Percentiles rank a stretch among this genome's conserved stretches.
Conservation (phyloP, 2,329 filamentous ascomycete genomes). For the Knufia fluminis region DNA sequence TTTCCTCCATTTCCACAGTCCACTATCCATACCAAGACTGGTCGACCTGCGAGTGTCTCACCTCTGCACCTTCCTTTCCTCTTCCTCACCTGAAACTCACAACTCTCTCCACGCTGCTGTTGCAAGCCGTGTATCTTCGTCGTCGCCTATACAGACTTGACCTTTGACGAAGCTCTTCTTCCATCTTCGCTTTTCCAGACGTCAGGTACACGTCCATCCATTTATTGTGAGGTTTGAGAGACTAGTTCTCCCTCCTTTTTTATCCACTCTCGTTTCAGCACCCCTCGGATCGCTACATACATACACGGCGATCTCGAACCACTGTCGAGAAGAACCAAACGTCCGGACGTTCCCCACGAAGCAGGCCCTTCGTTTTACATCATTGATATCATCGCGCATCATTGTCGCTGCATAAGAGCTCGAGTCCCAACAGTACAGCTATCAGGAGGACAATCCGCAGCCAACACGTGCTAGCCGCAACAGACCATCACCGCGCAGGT, state of each 20-base stretch:
- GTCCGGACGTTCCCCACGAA: conserved; percentile 23
- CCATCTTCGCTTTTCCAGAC: conserved; percentile 17
- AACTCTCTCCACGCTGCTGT: conserved; percentile 6
- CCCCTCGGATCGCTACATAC: conserved; percentile 18
- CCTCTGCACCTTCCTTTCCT: conserved; percentile 1
- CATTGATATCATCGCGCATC: conserved; percentile 14
- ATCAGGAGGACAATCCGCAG: neutral
- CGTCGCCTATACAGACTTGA: neutral
- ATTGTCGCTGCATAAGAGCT: neutral
- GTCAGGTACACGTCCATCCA: conserved; percentile 16
- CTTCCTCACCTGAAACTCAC: neutral
- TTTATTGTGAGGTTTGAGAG: conserved; percentile 14
- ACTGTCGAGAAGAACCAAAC: conserved; percentile 14
- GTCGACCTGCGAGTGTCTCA: conserved; percentile 6
- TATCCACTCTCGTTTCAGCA: conserved; percentile 25
- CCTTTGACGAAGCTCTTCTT: conserved; percentile 9
- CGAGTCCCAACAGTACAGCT: neutral
- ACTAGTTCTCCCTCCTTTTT: conserved; percentile 21
- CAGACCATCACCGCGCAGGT: neutral
- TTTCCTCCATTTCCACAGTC: conserved; percentile 5
- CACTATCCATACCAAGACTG: neutral
- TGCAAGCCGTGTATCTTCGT: conserved; percentile 8
- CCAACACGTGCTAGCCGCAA: conserved; percentile 1
- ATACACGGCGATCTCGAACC: conserved; percentile 15
- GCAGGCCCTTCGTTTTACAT: conserved; percentile 23